These are phyloP conservation scores for Boehmeria nivea DNA, from an alignment of 306 rosid genomes.

Conservation along the genomic window DNA sequence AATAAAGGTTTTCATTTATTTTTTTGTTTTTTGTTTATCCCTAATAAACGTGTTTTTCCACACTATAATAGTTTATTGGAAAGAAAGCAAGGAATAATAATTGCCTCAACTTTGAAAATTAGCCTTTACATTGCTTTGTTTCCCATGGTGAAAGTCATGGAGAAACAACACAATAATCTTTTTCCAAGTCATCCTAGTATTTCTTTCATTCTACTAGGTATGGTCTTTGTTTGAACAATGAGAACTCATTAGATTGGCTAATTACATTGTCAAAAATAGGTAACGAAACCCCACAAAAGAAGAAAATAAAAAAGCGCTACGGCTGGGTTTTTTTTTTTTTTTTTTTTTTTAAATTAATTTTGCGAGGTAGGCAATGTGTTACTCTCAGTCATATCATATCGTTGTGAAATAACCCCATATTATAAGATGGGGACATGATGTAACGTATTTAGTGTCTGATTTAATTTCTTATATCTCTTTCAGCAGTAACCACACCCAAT, in stretches of 20 bases:
- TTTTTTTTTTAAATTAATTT: neutral
- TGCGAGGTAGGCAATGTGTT: slow-evolving; percentile 15
- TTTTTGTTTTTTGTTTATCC: neutral
- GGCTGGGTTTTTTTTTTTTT: no score
- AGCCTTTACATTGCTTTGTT: slow-evolving; percentile 15
- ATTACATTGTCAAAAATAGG: neutral
- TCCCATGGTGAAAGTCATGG: slow-evolving; percentile 1
- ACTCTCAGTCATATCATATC: slow-evolving; percentile 19
- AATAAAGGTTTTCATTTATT: neutral
- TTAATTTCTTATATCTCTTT: slow-evolving; percentile 11
- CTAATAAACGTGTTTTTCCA: neutral
- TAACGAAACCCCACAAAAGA: slow-evolving; percentile 1
- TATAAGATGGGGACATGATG: slow-evolving; percentile 35
- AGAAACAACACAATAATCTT: slow-evolving; percentile 14
- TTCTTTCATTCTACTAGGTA: neutral
- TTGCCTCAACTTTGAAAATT: slow-evolving; percentile 1
- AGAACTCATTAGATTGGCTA: neutral
- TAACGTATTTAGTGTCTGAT: neutral
- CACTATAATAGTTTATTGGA: slow-evolving; percentile 6
- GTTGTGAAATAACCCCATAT: slow-evolving; percentile 26
- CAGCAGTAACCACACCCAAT: slow-evolving; percentile 11
- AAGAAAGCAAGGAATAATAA: slow-evolving; percentile 15
- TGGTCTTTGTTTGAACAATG: neutral
- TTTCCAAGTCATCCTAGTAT: slow-evolving; percentile 14
- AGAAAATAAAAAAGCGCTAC: neutral